Evolutionary conservation across 2,329 filamentous ascomycete species (phyloP).

Genomic region (Geosmithia putterillii): DNA sequence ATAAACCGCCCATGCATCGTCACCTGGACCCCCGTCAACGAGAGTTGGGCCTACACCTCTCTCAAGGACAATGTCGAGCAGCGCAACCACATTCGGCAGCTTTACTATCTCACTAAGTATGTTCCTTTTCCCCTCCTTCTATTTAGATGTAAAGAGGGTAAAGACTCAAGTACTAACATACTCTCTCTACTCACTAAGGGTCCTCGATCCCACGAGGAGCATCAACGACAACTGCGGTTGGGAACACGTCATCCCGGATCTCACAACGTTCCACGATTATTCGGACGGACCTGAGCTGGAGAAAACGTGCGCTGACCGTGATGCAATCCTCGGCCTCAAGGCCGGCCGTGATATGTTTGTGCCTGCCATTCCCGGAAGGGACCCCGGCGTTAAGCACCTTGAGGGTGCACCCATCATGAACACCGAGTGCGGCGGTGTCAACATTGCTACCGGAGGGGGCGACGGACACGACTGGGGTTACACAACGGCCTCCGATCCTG

Average conservation of each 20-base stretch:
- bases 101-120: constrained; percentile 54
- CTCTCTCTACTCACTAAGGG: constrained; percentile 11
- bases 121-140: constrained; percentile 4
- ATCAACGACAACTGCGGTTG: constrained; percentile 64
- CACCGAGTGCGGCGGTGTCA: constrained; percentile 57
- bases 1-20: constrained; percentile 54
- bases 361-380: constrained; percentile 23
- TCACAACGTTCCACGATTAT: constrained; percentile 60
- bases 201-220: constrained; percentile 48
- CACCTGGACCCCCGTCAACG: constrained; percentile 55
- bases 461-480: constrained; percentile 47
- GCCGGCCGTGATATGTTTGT: constrained; percentile 43
- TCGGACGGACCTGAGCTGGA: constrained; percentile 42
- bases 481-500: constrained; percentile 48
- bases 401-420: constrained; percentile 49
- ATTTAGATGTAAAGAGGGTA: constrained; percentile 8
- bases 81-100: constrained; percentile 48
- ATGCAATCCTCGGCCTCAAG: constrained; percentile 40
- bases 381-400: constrained; percentile 36
- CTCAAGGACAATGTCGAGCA: constrained; percentile 44
- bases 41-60: constrained; percentile 50
- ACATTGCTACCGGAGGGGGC: constrained; percentile 42
- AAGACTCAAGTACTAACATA: constrained; percentile 5
- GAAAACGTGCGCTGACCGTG: constrained; percentile 38
- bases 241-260: constrained; percentile 53